Evolutionary conservation across 257 asterid genomes (phyloP).

Genomic region (Gynochthodes officinalis): DNA sequence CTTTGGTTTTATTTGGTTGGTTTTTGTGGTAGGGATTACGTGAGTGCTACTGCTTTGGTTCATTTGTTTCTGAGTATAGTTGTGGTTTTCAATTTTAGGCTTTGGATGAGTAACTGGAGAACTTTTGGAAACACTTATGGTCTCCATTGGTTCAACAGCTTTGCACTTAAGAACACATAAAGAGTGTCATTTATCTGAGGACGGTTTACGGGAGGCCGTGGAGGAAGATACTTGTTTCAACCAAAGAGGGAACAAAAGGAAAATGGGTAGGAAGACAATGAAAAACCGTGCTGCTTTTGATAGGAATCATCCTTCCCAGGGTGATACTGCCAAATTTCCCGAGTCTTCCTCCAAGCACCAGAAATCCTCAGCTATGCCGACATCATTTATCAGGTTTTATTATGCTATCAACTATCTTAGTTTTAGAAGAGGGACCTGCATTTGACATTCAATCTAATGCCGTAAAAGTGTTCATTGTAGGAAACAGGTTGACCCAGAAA

Average conservation of each 20-base stretch:
- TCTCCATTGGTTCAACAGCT: constrained; percentile 55
- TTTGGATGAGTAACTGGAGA: neutral
- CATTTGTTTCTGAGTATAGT: neutral
- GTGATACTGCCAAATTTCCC: constrained; percentile 22
- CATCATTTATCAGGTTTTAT: constrained; percentile 69
- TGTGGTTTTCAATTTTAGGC: neutral
- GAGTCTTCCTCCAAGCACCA: constrained; percentile 34
- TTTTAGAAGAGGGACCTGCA: neutral
- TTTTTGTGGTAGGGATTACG: neutral
- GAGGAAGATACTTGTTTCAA: constrained; percentile 36
- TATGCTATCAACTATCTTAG: constrained; percentile 8
- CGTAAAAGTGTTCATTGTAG: constrained; percentile 34
- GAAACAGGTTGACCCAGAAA: constrained; percentile 80
- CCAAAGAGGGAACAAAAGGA: constrained; percentile 35
- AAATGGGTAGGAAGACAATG: constrained; percentile 52
- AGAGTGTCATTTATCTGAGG: constrained; percentile 27
- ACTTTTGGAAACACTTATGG: constrained; percentile 29
- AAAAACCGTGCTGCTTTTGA: constrained; percentile 36
- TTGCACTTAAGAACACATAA: constrained; percentile 39
- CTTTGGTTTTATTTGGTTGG: too few species aligned
- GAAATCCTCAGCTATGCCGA: constrained; percentile 23
- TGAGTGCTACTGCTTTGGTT: neutral
- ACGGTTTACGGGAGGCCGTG: too few species aligned
- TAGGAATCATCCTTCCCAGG: too few species aligned
- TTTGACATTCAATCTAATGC: constrained; percentile 7